Evolutionary conservation across 2,329 filamentous ascomycete genomes (phyloP).

Genomic region (Aspergillus ochraceus): DNA sequence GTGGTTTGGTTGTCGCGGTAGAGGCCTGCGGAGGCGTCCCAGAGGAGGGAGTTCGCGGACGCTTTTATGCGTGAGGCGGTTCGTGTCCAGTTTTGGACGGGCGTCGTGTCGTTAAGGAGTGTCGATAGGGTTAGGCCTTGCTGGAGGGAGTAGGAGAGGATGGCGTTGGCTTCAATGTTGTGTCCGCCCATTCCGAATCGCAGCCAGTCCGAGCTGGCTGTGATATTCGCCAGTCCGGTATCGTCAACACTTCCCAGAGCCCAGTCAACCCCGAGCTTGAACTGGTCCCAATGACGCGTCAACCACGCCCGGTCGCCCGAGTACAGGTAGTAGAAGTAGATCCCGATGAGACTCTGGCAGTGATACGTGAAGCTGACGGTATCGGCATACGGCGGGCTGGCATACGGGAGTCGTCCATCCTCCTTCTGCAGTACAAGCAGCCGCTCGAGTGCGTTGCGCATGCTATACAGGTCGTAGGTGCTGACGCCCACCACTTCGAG

Average conservation of each 20-base stretch:
- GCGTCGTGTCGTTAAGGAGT: constrained; percentile 20
- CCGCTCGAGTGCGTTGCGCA: constrained; percentile 52
- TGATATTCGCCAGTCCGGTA: constrained; percentile 49
- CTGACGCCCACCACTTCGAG: constrained; percentile 56
- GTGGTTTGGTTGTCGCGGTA: constrained; percentile 33
- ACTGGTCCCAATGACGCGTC: constrained; percentile 43
- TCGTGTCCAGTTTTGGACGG: constrained; percentile 18
- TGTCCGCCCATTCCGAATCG: constrained; percentile 53
- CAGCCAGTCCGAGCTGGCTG: constrained; percentile 48
- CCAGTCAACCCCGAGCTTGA: constrained; percentile 46
- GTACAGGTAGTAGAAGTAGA: constrained; percentile 47
- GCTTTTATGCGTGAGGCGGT: constrained; percentile 22
- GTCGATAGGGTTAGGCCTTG: constrained; percentile 23
- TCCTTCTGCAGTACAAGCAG: constrained; percentile 48
- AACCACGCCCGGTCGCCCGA: constrained; percentile 44
- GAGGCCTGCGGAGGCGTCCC: constrained; percentile 23
- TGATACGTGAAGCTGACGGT: constrained; percentile 57
- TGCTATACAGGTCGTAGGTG: constrained; percentile 53
- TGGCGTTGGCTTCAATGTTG: constrained; percentile 43
- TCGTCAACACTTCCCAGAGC: constrained; percentile 44
- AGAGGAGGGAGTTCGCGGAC: constrained; percentile 28
- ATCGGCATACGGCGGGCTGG: constrained; percentile 46
- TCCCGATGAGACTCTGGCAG: constrained; percentile 49
- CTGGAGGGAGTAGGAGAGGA: constrained; percentile 41
- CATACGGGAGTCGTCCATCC: constrained; percentile 53